phyloP scores from a whole-genome alignment of 768 basidiomycete species.

The Hemileccinum rubropunctum region DNA sequence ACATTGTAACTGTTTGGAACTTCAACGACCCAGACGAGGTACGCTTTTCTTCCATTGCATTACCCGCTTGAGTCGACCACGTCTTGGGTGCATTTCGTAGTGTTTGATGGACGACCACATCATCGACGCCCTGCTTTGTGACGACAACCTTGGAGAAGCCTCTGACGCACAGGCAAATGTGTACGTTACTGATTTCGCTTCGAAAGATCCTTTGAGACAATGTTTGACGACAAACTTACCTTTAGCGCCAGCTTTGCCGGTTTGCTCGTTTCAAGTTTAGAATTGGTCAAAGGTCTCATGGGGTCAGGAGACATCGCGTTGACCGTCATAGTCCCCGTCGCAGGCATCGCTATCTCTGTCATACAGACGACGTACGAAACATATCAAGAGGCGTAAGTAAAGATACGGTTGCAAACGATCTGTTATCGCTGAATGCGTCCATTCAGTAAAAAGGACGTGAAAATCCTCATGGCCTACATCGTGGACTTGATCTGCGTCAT shows the following conservation, averaged over 20 bases:
- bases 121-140: neutral
- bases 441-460: conserved; percentile 6
- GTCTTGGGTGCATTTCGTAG: neutral
- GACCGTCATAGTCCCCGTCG: no score
- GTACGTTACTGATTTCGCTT: no score
- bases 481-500: conserved; percentile 16
- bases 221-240: neutral
- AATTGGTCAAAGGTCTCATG: neutral
- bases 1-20: conserved; percentile 13
- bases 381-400: conserved; percentile 9
- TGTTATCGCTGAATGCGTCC: neutral
- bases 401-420: no score
- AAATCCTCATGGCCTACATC: conserved; percentile 13
- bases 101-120: conserved; percentile 8
- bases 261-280: neutral
- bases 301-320: neutral
- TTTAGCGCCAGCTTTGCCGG: neutral
- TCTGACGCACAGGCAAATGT: no score
- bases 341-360: neutral
- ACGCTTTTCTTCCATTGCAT: neutral
- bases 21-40: conserved; percentile 12
- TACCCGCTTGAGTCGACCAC: neutral
- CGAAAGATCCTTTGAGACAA: no score
- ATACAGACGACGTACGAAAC: neutral
- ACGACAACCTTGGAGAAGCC: neutral